Percentiles rank a stretch among this genome's conserved stretches.
Evolutionary conservation across 2,329 filamentous ascomycete genomes (phyloP).

Genomic region (Aspergillus fumigatiaffinis): DNA sequence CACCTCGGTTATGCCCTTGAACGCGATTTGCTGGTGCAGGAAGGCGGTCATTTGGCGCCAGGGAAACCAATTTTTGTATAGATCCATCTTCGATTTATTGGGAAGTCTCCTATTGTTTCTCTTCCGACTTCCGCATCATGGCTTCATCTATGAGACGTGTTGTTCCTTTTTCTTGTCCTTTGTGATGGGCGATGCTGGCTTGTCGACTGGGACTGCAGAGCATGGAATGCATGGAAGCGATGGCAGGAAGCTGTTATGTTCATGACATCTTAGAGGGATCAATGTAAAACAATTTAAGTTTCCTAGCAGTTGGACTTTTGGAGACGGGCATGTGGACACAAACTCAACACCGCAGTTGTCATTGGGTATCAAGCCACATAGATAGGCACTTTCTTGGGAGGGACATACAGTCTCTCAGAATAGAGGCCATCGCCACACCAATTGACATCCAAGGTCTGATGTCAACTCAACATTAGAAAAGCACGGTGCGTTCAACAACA

Average conservation of each 20-base stretch:
- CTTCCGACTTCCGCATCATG: constrained; percentile 20
- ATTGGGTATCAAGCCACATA: neutral
- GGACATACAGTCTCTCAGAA: neutral
- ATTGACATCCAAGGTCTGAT: too few relatives aligned
- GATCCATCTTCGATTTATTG: constrained; percentile 29
- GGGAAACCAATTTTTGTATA: constrained; percentile 38
- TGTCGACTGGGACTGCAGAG: constrained; percentile 19
- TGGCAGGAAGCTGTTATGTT: constrained; percentile 25
- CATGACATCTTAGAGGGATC: constrained; percentile 37
- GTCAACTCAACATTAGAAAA: too few relatives aligned
- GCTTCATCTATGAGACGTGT: constrained; percentile 22
- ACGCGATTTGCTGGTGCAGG: constrained; percentile 32
- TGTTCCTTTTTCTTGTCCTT: constrained; percentile 23
- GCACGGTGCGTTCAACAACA: too few relatives aligned
- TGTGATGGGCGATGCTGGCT: constrained; percentile 24
- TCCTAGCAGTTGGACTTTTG: neutral
- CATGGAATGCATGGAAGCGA: constrained; percentile 25
- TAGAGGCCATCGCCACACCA: neutral
- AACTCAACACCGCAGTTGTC: neutral
- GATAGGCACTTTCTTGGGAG: neutral
- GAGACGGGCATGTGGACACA: neutral
- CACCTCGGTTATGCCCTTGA: constrained; percentile 28
- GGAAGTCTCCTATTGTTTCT: constrained; percentile 9
- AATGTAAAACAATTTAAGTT: constrained; percentile 35
- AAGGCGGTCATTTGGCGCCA: constrained; percentile 35